Percentiles rank a stretch among this genome's conserved stretches.
Conservation (phyloP, 2,329 filamentous ascomycete genomes). For the Claviceps arundinis region DNA sequence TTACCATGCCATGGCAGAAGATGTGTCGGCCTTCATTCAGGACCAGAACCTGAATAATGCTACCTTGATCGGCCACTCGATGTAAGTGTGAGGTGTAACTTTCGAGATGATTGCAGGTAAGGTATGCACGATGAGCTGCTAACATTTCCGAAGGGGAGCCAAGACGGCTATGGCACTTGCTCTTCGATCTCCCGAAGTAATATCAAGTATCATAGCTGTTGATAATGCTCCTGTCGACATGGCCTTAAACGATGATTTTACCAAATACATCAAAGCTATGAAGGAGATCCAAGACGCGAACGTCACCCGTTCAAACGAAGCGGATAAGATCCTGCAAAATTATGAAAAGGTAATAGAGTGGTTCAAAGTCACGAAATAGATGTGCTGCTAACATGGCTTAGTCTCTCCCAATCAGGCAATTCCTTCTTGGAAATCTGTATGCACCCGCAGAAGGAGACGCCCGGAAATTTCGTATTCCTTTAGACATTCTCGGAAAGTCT, state of each 20-base stretch:
- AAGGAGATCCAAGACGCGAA: constrained; percentile 57
- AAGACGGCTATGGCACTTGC: constrained; percentile 87
- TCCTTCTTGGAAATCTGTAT: constrained; percentile 76
- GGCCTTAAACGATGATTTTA: constrained; percentile 60
- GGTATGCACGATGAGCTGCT: not conserved
- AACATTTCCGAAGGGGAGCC: constrained; percentile 51
- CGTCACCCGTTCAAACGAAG: constrained; percentile 59
- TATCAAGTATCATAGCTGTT: constrained; percentile 65
- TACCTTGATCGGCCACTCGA: constrained; percentile 84
- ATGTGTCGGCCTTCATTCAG: constrained; percentile 66
- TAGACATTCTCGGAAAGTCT: constrained; percentile 53
- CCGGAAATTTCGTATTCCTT: constrained; percentile 66
- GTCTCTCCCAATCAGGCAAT: constrained; percentile 70
- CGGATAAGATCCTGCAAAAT: constrained; percentile 62
- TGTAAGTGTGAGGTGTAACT: constrained; percentile 37
- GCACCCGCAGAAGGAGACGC: constrained; percentile 36
- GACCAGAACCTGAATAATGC: constrained; percentile 55
- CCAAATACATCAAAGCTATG: constrained; percentile 74
- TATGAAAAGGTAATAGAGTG: constrained; percentile 49
- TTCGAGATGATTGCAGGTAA: not conserved
- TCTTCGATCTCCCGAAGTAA: constrained; percentile 51
- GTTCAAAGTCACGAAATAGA: not conserved
- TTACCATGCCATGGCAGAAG: constrained; percentile 70
- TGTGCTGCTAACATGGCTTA: constrained; percentile 1
- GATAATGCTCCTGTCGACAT: constrained; percentile 88